These are phyloP conservation scores for Asclepias syriaca DNA, from an alignment of 257 asterid species.

Conservation along the genomic window DNA sequence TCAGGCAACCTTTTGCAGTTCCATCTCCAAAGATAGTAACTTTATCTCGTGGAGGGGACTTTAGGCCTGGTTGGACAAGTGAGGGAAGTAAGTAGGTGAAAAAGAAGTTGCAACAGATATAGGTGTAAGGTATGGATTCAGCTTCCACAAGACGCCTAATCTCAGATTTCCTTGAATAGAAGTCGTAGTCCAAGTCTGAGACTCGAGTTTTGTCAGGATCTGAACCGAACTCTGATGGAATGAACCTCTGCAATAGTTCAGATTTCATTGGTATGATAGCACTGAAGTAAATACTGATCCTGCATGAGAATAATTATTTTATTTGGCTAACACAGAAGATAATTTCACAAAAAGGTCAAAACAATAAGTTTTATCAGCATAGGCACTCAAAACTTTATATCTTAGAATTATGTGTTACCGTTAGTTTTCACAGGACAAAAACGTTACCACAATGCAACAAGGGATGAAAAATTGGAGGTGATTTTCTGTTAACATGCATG, in stretches of 20 bases:
- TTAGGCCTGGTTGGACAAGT: constrained; percentile 71
- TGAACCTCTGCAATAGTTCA: constrained; percentile 59
- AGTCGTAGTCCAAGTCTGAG: constrained; percentile 57
- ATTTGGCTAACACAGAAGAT: neutral
- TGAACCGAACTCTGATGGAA: constrained; percentile 85
- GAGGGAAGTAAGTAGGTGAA: constrained; percentile 72
- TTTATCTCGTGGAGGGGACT: constrained; percentile 66
- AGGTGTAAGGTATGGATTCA: constrained; percentile 73
- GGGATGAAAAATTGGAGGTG: neutral
- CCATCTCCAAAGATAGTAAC: constrained; percentile 84
- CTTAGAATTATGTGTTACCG: neutral
- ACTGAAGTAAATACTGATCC: constrained; percentile 1
- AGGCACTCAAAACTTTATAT: neutral
- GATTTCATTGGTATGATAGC: neutral
- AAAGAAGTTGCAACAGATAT: constrained; percentile 79
- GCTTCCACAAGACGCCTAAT: constrained; percentile 78
- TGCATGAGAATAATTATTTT: constrained; percentile 1
- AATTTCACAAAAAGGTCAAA: neutral
- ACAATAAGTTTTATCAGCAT: neutral
- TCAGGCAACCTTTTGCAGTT: constrained; percentile 48
- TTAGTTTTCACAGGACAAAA: neutral
- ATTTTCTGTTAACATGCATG: neutral
- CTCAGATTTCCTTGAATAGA: constrained; percentile 69
- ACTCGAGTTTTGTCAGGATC: constrained; percentile 75
- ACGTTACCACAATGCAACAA: neutral